Evolutionary conservation across 2,329 filamentous ascomycete genomes (phyloP), one percentile per base, ranked within the genome.

Genomic region (Dactylellina drechsleri): DNA sequence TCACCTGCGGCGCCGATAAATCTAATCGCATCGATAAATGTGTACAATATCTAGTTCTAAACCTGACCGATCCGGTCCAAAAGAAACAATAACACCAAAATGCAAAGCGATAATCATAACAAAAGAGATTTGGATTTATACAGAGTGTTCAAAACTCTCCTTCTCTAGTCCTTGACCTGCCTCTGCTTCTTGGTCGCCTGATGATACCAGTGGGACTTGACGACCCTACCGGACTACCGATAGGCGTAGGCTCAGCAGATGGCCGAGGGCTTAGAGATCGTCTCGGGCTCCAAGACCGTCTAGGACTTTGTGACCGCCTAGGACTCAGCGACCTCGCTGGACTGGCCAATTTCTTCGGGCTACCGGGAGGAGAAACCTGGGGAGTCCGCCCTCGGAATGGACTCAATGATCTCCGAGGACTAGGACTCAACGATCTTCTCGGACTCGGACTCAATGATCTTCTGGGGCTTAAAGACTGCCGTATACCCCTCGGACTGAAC

Each of bases 261-360:
- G 61, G 68, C 7, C 68, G 57, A 1, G 68, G 68, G 15, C 68
- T 73, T 20, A 74, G 31, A 23, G 62, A 62, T 5, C 70, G 41
- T n/a, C 70, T 36, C 16, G 70, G 70, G 15, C 70, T 74, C 70
- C 70, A 74, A 7, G 70, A 74, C 8, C 70, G 62, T n/a, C 70
- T 40, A 13, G 70, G 70, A 54, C 70, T 74, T 10, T 62, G 62
- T 13, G 70, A 74, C n/a, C 70, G 50, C 31, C 70, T 43, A 13
- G 70, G 70, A 18, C 70, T 74, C 18, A 58, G 62, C 4, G 70
- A 74, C n/a, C 70, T 61, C 20, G 50, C 50, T 16, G 56, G 65
- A 28, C 66, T 70, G 1, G 57, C 43, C 3, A 49, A 43, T 41
- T 50, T 47, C 26, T 40, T 54, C 20, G 66, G 66, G 6, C 45